Evolutionary conservation across 1,139 yeast genomes (phyloP), one percentile per base, ranked within the genome.

Genomic region (Saccharomycopsis phalli): DNA sequence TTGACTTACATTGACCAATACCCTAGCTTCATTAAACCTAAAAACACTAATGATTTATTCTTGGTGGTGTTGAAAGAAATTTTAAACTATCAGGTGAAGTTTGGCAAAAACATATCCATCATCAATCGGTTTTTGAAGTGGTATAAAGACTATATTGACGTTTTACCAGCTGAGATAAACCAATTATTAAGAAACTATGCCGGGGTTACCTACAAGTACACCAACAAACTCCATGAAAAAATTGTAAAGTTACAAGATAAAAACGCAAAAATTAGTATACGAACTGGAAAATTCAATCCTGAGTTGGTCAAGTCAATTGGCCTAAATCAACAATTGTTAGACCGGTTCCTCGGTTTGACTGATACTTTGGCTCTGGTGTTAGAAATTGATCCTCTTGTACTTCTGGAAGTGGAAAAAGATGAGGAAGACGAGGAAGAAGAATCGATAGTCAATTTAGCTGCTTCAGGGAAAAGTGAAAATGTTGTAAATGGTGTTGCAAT

Each of bases 11-110:
- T 56, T 17, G 56, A 50, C 10, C 61, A 57, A 3, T 49, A 69
- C 1, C 77, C 78, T 1, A 31, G 51, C 6, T 68, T 62, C 56
- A 53, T 72, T 25, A 34, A 48, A 19, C 40, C 48, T 23, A 54
- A 57, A 34, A 58, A 53, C 38, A 47, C 55, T 38, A 58, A 58
- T 40, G 14, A 18, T 1, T 54, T 79, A 1, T 49, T 77, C 1
- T 52, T 74, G 5, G 57, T 69, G 2, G 65, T 76, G 0, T 52
- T 83, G 28, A 75, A 74, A 48, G 80, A 76, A 47, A 57, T 74
- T 1, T 57, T 81, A 45, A 63, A 68, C 37, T 70, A 62, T 50
- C 76, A 37, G n/a, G 39, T 44, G 28, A 51, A 50, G 25, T 52
- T 49, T 50, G 40, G 54, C 41, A 6, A 44, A 35, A 21, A 44